Percentiles rank a stretch among this genome's conserved stretches.
Conservation (phyloP, 345 rosid genomes). For the Turnera subulata region DNA sequence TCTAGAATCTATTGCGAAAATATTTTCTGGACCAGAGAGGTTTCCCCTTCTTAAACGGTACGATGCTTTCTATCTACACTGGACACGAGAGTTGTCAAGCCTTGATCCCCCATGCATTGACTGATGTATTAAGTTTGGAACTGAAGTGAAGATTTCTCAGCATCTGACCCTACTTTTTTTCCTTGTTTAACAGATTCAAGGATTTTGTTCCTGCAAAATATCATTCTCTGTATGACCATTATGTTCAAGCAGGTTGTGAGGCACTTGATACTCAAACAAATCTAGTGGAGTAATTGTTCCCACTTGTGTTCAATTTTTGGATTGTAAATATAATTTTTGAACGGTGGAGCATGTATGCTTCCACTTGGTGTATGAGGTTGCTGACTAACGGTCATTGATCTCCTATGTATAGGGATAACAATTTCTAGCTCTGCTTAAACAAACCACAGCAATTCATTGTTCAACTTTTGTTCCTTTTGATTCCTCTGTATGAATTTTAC, state of each 20-base stretch:
- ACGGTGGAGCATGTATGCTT: neutral
- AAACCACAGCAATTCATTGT: too few relatives aligned
- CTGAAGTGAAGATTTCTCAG: neutral
- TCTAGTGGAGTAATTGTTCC: neutral
- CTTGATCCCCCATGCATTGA: too few relatives aligned
- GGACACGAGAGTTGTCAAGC: neutral
- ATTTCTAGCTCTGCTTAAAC: too few relatives aligned
- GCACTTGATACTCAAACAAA: constrained; percentile 21
- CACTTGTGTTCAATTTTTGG: neutral
- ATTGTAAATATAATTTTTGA: neutral
- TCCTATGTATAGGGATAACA: too few relatives aligned
- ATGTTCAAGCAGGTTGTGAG: constrained; percentile 40
- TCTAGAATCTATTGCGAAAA: constrained; percentile 54
- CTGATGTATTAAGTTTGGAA: neutral
- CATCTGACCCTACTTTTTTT: constrained; percentile 4
- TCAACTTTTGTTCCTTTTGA: too few relatives aligned
- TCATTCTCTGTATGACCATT: constrained; percentile 63
- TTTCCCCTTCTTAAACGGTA: constrained; percentile 70
- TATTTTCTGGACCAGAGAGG: constrained; percentile 66
- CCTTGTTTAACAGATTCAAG: constrained; percentile 55
- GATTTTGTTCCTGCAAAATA: constrained; percentile 72
- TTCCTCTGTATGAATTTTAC: too few relatives aligned
- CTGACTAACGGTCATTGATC: too few relatives aligned
- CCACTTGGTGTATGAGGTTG: neutral
- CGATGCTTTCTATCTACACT: neutral